Percentiles rank a stretch among this genome's conserved stretches.
phyloP scores from a whole-genome alignment of 768 basidiomycete species.

The Symmetrospora coprosmae region DNA sequence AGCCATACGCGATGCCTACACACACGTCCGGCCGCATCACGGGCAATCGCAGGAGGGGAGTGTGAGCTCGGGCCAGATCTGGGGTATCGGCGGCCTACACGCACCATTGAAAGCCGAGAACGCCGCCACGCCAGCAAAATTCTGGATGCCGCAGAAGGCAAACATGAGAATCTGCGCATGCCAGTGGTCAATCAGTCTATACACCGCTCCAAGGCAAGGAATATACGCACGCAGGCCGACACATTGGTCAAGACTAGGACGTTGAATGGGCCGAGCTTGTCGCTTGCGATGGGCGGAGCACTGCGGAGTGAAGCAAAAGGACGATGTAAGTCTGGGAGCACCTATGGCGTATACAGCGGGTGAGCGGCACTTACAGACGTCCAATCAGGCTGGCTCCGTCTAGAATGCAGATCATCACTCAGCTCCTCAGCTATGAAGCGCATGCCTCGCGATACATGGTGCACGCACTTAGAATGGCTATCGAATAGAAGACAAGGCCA shows the following conservation, averaged over 20 bases:
- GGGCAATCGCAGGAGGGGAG: too few relatives aligned
- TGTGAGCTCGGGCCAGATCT: too few relatives aligned
- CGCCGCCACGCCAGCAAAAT: constrained; percentile 17
- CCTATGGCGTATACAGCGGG: background rate
- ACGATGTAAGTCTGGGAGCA: too few relatives aligned
- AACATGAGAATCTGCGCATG: background rate
- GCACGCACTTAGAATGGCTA: constrained; percentile 16
- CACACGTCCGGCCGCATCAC: too few relatives aligned
- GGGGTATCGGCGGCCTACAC: too few relatives aligned
- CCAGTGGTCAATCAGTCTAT: background rate
- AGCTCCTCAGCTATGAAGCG: background rate
- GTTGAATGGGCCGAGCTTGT: constrained; percentile 7
- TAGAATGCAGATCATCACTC: background rate
- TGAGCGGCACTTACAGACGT: background rate
- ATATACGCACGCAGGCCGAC: background rate
- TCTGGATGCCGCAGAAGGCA: constrained; percentile 3
- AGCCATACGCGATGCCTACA: too few relatives aligned
- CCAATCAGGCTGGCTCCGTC: constrained; percentile 16
- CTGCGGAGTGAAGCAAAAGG: background rate
- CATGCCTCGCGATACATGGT: background rate
- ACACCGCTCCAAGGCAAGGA: too few relatives aligned
- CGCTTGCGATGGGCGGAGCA: background rate
- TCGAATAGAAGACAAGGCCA: constrained; percentile 1
- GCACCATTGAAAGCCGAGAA: constrained; percentile 19
- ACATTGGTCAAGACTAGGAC: background rate